Base-by-base conservation (phyloP, 1,284 basidiomycete genomes). In the Golubevia sp. region DNA sequence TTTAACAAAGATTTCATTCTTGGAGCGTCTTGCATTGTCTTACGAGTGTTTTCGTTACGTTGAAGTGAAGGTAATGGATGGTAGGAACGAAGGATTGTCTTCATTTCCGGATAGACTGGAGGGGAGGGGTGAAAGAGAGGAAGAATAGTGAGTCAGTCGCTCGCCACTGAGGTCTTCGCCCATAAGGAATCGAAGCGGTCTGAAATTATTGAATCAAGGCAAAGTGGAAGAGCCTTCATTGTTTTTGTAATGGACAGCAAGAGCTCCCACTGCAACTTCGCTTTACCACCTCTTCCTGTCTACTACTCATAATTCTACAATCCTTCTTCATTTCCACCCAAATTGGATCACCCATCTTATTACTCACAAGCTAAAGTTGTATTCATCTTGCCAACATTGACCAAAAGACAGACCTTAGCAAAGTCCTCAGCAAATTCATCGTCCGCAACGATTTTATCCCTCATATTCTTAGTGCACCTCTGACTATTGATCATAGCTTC, bases 321-420 rank as follows among this genome's bases (percentile, higher is more conserved):
- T n/a, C n/a, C n/a, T n/a, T n/a, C n/a, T n/a, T n/a, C n/a, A n/a
- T n/a, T n/a, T n/a, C n/a, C n/a, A n/a, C n/a, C n/a, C n/a, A n/a
- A n/a, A n/a, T n/a, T n/a, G n/a, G n/a, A n/a, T n/a, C n/a, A n/a
- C n/a, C n/a, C 50, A 23, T 52, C 25, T 52, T 52, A 11, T 52
- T 23, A 52, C 90, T 86, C 83, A 93, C 92, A 95, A 63, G 93
- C 93, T 88, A 94, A 91, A 30, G 94, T 95, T 24, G 93, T 95
- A 80, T 95, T 96, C 83, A 96, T 92, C 62, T 93, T 87, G n/a
- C 93, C 93, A 56, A 94, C 90, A 76, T 96, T 96, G 56, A 93
- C 92, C 53, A 96, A 86, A 26, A 96, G 86, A 50, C 91, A 91
- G 52, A 94, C 77, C 49, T 84, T 94, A 57, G 89, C 91, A 70